A percentile compares a stretch with the other conserved stretches of the same genome.
Conservation (phyloP, 345 rosid genomes). For the Eucalyptus decipiens region DNA sequence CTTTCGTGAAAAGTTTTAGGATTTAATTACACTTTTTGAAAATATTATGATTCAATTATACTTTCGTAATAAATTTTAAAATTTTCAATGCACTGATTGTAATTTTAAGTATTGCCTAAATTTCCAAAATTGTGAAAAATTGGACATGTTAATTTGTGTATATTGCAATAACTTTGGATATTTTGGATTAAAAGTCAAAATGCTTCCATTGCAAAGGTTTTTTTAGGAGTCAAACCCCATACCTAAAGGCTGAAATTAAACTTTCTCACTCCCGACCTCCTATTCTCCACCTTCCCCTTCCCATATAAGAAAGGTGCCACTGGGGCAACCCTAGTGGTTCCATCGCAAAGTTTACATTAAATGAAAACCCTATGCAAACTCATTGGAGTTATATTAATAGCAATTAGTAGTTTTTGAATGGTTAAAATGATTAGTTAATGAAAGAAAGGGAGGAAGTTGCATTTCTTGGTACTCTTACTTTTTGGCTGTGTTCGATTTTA, state of each 20-base stretch:
- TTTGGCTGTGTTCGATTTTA: background rate
- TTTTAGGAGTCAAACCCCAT: too few relatives aligned
- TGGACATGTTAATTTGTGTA: background rate
- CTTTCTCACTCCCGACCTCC: too few relatives aligned
- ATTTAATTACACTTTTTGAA: too few relatives aligned
- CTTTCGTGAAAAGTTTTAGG: background rate
- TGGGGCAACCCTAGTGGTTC: too few relatives aligned
- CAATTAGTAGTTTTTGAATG: background rate
- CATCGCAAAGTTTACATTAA: background rate
- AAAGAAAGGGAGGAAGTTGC: background rate
- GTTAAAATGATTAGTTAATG: background rate
- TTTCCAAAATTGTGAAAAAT: background rate
- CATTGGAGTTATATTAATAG: background rate
- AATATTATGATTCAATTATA: too few relatives aligned
- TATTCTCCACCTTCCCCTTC: too few relatives aligned
- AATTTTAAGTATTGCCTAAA: background rate
- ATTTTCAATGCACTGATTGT: too few relatives aligned
- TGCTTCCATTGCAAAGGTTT: background rate
- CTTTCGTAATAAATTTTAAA: too few relatives aligned
- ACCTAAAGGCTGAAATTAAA: too few relatives aligned
- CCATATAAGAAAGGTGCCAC: too few relatives aligned
- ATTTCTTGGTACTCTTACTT: background rate
- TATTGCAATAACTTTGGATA: background rate
- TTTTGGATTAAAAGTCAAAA: background rate
- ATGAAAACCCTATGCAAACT: background rate